Evolutionary conservation across 768 basidiomycete genomes (phyloP), one percentile per base, ranked within the genome.

Genomic region (Suillus paluster): DNA sequence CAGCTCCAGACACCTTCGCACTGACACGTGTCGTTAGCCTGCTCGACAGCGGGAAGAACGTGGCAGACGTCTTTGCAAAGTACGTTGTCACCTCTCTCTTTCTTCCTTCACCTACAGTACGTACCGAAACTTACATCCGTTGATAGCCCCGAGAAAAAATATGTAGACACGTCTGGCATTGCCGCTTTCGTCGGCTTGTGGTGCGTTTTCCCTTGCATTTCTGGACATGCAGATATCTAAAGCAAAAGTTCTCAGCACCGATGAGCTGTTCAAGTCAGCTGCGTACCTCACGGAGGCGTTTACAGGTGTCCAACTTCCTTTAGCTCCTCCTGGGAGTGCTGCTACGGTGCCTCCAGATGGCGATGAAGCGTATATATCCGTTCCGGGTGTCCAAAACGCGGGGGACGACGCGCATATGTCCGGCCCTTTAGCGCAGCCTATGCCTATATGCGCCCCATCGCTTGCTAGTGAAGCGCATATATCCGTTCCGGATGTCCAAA

Each of bases 261-360:
- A 93, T 68, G 91, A 93, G 68, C 82, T 92, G 44, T 84, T 86
- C 77, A 92, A 92, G 73, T 82, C 90, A 1, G 85, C 89, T 12
- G 86, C 88, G 7, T 92, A 89, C 66, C 81, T 93, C 60, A 88
- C 91, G 0, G 91, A 93, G 68, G 82, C 86, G 14, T 86, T 86
- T 30, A 75, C 70, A 34, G 72, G 74, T 17, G 66, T 68, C n/a
- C 72, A 67, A 21, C 63, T 72, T 8, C 67, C 68, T 38, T 38
- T 17, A 25, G 23, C 23, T 25, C 53, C 53, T 25, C 36, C 9
- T 5, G 15, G 36, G 10, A 38, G 36, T 23, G 17, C 10, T 38
- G 23, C 15, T 36, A 38, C 23, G 10, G 5, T 10, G 15, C 23
- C 53, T 23, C 2, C 21, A 55, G 36, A 23, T 1, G 21, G 53